Conservation (phyloP, 2,329 filamentous ascomycete species). For the Aurifilum marmelostoma region DNA sequence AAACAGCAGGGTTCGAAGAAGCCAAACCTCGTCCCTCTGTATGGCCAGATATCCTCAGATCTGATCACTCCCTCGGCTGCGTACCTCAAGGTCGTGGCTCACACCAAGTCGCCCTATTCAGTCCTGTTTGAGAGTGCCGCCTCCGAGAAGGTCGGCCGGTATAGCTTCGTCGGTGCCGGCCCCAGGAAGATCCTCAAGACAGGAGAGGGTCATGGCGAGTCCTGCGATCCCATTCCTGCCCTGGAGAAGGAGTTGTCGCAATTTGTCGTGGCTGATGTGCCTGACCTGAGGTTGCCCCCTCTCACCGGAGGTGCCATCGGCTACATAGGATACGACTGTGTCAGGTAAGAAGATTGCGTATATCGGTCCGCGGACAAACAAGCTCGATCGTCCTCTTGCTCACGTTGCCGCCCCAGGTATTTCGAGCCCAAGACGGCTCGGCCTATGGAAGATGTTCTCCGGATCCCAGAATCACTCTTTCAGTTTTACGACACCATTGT, state of each 20-base stretch:
- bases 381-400: neutral
- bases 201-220: conserved; percentile 83
- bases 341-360: conserved; percentile 54
- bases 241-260: conserved; percentile 81
- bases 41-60: conserved; percentile 84
- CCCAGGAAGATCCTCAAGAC: conserved; percentile 81
- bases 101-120: conserved; percentile 76
- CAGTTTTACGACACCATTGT: conserved; percentile 97
- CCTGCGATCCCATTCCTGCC: conserved; percentile 79
- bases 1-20: conserved; percentile 41
- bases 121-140: conserved; percentile 97
- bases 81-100: conserved; percentile 85
- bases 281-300: conserved; percentile 79
- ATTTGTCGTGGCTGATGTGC: conserved; percentile 80
- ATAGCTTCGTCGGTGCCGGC: conserved; percentile 91
- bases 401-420: conserved; percentile 53
- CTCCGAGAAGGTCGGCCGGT: conserved; percentile 89
- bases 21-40: conserved; percentile 75
- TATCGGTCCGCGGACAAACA: neutral
- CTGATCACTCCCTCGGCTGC: conserved; percentile 93
- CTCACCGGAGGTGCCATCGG: conserved; percentile 92
- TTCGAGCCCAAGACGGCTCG: conserved; percentile 97
- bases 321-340: conserved; percentile 97
- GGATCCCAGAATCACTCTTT: conserved; percentile 91
- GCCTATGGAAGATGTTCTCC: conserved; percentile 82